These are phyloP conservation scores for Jatropha curcas DNA, from an alignment of 345 rosid species.

Conservation along the genomic window DNA sequence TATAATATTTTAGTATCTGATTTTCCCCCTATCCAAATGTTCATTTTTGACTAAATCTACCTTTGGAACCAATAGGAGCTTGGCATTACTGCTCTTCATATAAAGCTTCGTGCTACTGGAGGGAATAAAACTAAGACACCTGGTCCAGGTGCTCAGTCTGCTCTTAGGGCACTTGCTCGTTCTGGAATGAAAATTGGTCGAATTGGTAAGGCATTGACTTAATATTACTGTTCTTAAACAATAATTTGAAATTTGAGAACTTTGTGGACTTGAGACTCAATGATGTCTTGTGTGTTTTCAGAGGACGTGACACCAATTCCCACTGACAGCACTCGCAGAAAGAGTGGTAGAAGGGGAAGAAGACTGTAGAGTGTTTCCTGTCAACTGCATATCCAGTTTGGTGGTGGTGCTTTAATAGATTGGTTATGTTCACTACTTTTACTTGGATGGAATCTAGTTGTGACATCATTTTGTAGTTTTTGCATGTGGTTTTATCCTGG, in stretches of 20 bases:
- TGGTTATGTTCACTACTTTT: background rate
- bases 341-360: slow-evolving; percentile 92
- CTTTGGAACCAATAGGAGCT: slow-evolving; percentile 51
- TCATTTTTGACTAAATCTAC: background rate
- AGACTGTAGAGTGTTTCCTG: slow-evolving; percentile 47
- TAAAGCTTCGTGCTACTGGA: slow-evolving; percentile 86
- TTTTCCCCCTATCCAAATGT: background rate
- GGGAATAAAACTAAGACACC: slow-evolving; percentile 89
- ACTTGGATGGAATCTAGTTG: no score
- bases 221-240: no score
- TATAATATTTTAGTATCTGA: background rate
- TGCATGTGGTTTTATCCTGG: background rate
- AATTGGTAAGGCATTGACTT: slow-evolving; percentile 48
- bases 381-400: background rate
- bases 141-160: slow-evolving; percentile 90
- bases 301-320: slow-evolving; percentile 98
- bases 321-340: slow-evolving; percentile 87
- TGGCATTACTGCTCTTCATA: slow-evolving; percentile 77
- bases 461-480: slow-evolving; percentile 12
- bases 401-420: background rate
- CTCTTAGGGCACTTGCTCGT: slow-evolving; percentile 93
- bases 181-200: slow-evolving; percentile 96
- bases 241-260: background rate
- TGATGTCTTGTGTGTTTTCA: slow-evolving; percentile 22
- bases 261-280: no score